Evolutionary conservation across 805 yeast genomes (phyloP).

Genomic region (Kurtzmaniella fragi): DNA sequence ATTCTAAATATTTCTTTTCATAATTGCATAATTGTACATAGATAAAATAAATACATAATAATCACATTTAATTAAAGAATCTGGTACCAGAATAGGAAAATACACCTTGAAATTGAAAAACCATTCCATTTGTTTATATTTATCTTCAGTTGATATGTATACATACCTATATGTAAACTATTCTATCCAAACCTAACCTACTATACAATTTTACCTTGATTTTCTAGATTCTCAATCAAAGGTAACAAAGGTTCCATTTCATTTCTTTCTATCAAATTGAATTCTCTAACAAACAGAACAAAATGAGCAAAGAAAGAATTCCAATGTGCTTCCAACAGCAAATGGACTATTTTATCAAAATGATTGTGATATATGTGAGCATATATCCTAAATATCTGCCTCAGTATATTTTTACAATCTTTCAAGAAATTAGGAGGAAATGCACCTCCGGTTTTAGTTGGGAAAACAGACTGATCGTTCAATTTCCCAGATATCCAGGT

Average conservation of each 20-base stretch:
- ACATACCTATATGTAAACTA: constrained; percentile 1
- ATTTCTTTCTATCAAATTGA: constrained; percentile 67
- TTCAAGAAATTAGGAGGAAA: constrained; percentile 82
- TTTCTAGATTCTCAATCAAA: constrained; percentile 73
- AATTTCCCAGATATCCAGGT: constrained; percentile 86
- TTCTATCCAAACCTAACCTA: not conserved
- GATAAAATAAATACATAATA: too few species aligned
- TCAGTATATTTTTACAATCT: constrained; percentile 79
- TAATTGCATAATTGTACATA: constrained; percentile 8
- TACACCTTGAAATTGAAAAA: not conserved
- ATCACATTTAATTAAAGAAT: too few species aligned
- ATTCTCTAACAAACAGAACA: constrained; percentile 80
- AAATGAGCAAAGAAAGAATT: constrained; percentile 95
- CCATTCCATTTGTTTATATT: not conserved
- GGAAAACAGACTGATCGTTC: constrained; percentile 85
- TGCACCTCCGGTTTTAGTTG: constrained; percentile 84
- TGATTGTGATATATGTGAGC: constrained; percentile 95
- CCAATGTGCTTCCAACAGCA: constrained; percentile 95
- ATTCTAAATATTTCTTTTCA: constrained; percentile 77
- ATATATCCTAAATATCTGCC: constrained; percentile 92
- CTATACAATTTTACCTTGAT: constrained; percentile 74
- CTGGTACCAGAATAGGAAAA: too few species aligned
- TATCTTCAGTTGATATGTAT: not conserved
- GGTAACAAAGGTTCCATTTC: constrained; percentile 78
- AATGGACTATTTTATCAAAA: constrained; percentile 87